Evolutionary conservation across 345 rosid genomes (phyloP).

Genomic region (Litchi chinensis): DNA sequence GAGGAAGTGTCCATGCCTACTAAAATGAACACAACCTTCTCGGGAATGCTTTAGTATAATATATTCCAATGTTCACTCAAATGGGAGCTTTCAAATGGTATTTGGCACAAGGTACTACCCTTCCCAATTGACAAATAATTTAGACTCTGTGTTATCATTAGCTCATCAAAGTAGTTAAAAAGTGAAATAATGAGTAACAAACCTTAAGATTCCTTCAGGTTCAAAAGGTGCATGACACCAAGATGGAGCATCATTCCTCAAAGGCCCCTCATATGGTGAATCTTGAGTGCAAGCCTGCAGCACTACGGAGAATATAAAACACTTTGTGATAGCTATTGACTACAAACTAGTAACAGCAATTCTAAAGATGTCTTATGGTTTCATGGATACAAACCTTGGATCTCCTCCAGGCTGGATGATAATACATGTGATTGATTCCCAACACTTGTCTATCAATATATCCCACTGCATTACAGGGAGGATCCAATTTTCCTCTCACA

Average conservation of each 20-base stretch:
- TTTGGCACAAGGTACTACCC: background rate
- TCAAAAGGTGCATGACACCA: slow-evolving; percentile 94
- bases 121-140: background rate
- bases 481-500: slow-evolving; percentile 74
- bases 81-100: slow-evolving; percentile 5
- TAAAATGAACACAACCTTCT: background rate
- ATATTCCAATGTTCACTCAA: background rate
- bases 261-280: slow-evolving; percentile 66
- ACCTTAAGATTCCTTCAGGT: slow-evolving; percentile 94
- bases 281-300: slow-evolving; percentile 70
- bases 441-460: slow-evolving; percentile 70
- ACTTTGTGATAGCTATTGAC: background rate
- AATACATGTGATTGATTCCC: slow-evolving; percentile 77
- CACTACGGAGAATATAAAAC: slow-evolving; percentile 28
- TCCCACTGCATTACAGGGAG: slow-evolving; percentile 91
- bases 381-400: slow-evolving; percentile 50
- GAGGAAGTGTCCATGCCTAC: background rate
- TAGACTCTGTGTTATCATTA: background rate
- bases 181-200: slow-evolving; percentile 1
- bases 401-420: slow-evolving; percentile 91
- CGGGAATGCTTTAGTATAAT: background rate
- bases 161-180: background rate
- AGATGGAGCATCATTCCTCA: slow-evolving; percentile 63
- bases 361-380: background rate
- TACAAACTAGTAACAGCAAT: slow-evolving; percentile 16